Percentiles rank a stretch among this genome's conserved stretches.
phyloP scores from a whole-genome alignment of 495 filamentous ascomycete genomes.

The Penicillium goetzii region DNA sequence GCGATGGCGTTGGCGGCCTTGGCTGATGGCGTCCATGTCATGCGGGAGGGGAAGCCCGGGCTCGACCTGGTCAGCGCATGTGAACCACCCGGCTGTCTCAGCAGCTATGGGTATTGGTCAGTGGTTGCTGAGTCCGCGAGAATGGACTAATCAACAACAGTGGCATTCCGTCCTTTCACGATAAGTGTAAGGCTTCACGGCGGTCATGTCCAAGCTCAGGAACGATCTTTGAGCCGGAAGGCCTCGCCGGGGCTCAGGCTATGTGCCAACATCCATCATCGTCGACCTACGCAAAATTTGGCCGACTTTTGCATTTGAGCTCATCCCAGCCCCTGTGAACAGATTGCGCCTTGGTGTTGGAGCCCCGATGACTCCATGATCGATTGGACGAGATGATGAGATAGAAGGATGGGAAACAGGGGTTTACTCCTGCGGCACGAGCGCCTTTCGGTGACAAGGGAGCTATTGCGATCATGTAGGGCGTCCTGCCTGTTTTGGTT shows the following conservation, averaged over 20 bases:
- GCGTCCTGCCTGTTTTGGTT: constrained; percentile 1
- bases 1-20: constrained; percentile 2
- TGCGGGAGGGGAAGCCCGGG: neutral
- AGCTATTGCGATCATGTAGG: neutral
- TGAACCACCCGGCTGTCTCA: neutral
- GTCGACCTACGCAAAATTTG: constrained; percentile 10
- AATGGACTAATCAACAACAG: neutral
- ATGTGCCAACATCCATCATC: constrained; percentile 8
- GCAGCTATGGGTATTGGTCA: neutral
- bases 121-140: constrained; percentile 3
- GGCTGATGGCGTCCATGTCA: constrained; percentile 9
- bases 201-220: neutral
- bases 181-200: constrained; percentile 9
- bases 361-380: constrained; percentile 7
- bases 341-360: neutral
- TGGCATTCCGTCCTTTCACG: constrained; percentile 2
- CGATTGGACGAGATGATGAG: constrained; percentile 10
- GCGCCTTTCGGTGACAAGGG: neutral
- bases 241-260: neutral
- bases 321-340: neutral
- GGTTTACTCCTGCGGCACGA: neutral
- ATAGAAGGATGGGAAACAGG: no score
- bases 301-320: constrained; percentile 6
- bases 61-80: neutral
- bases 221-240: constrained; percentile 8